Conservation (phyloP, 208 protist genomes). For the Trypanosoma boissoni region DNA sequence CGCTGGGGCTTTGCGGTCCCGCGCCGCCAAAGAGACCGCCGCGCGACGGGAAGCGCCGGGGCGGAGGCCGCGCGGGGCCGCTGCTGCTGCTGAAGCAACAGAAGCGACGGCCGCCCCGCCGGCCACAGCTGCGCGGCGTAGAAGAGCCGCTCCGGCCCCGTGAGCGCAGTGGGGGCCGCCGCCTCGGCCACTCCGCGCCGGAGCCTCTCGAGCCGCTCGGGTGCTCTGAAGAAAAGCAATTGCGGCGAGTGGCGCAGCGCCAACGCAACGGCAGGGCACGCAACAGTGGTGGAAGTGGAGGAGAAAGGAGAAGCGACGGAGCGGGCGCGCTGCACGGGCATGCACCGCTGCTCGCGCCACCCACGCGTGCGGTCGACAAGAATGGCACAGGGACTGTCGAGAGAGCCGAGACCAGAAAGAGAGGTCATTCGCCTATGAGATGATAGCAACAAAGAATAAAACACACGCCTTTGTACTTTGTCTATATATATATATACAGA, state of each 20-base stretch:
- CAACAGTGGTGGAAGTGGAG: neutral
- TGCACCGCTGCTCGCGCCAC: slow-evolving; percentile 53
- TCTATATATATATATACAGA: slow-evolving; percentile 7
- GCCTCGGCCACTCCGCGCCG: slow-evolving; percentile 22
- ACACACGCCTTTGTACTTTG: too few relatives aligned
- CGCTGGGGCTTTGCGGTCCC: neutral
- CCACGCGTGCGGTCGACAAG: slow-evolving; percentile 73
- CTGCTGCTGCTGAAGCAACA: neutral
- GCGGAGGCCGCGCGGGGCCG: slow-evolving; percentile 43
- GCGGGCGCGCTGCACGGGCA: neutral
- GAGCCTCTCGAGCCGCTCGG: too few relatives aligned
- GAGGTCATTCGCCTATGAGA: too few relatives aligned
- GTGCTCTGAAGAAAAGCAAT: slow-evolving; percentile 32
- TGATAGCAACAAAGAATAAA: too few relatives aligned
- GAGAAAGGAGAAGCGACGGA: neutral
- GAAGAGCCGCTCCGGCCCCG: slow-evolving; percentile 48
- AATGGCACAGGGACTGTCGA: slow-evolving; percentile 3
- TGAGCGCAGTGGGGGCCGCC: slow-evolving; percentile 41
- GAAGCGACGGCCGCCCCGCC: neutral
- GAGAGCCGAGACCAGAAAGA: slow-evolving; percentile 1
- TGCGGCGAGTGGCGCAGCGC: slow-evolving; percentile 59
- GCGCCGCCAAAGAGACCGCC: neutral
- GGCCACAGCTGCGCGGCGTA: slow-evolving; percentile 45
- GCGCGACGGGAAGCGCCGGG: slow-evolving; percentile 29
- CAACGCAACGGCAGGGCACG: slow-evolving; percentile 15